Evolutionary conservation across 257 asterid genomes (phyloP).

Genomic region (Parsonsia alboflavescens): DNA sequence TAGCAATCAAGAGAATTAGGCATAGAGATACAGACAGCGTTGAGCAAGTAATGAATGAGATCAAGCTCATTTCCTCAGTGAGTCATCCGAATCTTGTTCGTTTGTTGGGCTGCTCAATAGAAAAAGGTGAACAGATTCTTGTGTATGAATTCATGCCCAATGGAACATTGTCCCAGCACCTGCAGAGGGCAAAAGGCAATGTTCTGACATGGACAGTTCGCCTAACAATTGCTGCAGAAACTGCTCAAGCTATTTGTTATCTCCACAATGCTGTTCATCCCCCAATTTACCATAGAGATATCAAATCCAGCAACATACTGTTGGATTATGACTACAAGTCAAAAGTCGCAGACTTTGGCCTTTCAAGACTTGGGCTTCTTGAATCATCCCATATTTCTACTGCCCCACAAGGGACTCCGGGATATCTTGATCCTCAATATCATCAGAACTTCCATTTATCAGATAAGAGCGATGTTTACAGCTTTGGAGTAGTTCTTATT

Average conservation of each 20-base stretch:
- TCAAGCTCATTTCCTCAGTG: constrained; percentile 65
- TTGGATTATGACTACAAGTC: constrained; percentile 49
- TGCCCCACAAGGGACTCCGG: constrained; percentile 77
- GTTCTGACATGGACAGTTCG: constrained; percentile 64
- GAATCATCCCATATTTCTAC: constrained; percentile 68
- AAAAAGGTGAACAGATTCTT: constrained; percentile 64
- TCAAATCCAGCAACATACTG: constrained; percentile 71
- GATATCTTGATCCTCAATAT: constrained; percentile 72
- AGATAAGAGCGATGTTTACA: constrained; percentile 69
- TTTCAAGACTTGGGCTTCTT: constrained; percentile 53
- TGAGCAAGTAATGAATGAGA: constrained; percentile 72
- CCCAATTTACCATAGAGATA: constrained; percentile 73
- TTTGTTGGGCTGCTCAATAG: constrained; percentile 67
- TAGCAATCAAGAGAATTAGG: constrained; percentile 62
- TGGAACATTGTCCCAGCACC: constrained; percentile 69
- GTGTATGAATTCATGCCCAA: constrained; percentile 84
- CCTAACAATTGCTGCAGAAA: constrained; percentile 54
- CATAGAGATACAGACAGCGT: constrained; percentile 38
- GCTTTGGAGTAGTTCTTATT: constrained; percentile 66
- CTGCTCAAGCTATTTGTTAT: constrained; percentile 73
- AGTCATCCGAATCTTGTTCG: constrained; percentile 79
- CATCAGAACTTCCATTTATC: constrained; percentile 72
- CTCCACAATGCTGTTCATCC: constrained; percentile 66
- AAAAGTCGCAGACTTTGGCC: constrained; percentile 80
- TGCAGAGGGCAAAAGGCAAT: constrained; percentile 42